phyloP scores from a whole-genome alignment of 2,329 filamentous ascomycete species.

The Amauroascus verrucosus region DNA sequence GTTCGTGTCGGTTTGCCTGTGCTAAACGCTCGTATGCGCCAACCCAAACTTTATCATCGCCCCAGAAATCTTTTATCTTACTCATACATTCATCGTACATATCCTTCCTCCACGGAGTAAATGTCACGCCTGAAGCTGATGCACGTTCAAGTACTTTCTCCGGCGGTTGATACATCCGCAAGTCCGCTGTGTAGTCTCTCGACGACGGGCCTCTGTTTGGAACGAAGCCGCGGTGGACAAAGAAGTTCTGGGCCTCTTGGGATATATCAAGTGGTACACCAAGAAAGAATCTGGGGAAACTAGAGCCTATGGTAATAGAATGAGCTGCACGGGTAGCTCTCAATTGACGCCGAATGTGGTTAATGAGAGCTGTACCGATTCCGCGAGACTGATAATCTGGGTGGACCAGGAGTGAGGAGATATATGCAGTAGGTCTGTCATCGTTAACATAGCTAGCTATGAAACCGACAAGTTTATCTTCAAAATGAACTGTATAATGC shows the following conservation, averaged over 20 bases:
- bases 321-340: neutral
- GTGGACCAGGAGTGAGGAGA: slow-evolving; percentile 19
- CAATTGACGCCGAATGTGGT: slow-evolving; percentile 12
- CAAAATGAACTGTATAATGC: slow-evolving; percentile 10
- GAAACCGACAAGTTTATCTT: slow-evolving; percentile 11
- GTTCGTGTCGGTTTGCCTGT: slow-evolving; percentile 28
- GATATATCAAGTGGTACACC: slow-evolving; percentile 34
- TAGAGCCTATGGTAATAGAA: slow-evolving; percentile 23
- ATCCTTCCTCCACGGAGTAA: slow-evolving; percentile 14
- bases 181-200: slow-evolving; percentile 35
- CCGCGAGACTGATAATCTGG: slow-evolving; percentile 20
- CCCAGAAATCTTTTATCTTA: slow-evolving; percentile 14
- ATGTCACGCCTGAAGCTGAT: slow-evolving; percentile 11
- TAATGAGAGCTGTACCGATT: slow-evolving; percentile 17
- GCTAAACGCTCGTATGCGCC: slow-evolving; percentile 31
- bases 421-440: slow-evolving; percentile 15
- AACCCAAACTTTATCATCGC: slow-evolving; percentile 31
- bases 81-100: slow-evolving; percentile 15
- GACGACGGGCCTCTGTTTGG: slow-evolving; percentile 22
- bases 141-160: slow-evolving; percentile 30
- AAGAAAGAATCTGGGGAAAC: slow-evolving; percentile 40
- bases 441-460: slow-evolving; percentile 15
- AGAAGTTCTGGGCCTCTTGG: slow-evolving; percentile 30
- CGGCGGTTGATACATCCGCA: slow-evolving; percentile 28
- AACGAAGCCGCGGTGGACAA: slow-evolving; percentile 34